A percentile compares a stretch with the other conserved stretches of the same genome.
phyloP scores from a whole-genome alignment of 768 basidiomycete species.

The Mycena latifolia region DNA sequence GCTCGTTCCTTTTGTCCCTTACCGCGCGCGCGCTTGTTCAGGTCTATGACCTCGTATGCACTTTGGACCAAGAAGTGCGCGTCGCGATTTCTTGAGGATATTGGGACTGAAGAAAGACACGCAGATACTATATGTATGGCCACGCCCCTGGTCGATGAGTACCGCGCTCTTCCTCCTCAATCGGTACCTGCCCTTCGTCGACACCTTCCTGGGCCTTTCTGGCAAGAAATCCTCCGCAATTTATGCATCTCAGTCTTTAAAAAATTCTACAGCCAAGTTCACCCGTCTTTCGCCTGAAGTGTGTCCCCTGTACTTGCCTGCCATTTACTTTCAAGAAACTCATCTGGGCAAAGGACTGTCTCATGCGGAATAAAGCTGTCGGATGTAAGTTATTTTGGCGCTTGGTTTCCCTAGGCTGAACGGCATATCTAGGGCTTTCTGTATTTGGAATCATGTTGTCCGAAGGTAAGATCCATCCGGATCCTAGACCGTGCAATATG shows the following conservation, averaged over 20 bases:
- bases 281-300: constrained; percentile 30
- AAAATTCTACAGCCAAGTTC: constrained; percentile 20
- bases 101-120: neutral
- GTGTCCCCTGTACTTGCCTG: neutral
- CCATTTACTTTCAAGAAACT: neutral
- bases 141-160: constrained; percentile 37
- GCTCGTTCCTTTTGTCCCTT: neutral
- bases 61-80: constrained; percentile 42
- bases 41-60: constrained; percentile 44
- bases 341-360: constrained; percentile 15
- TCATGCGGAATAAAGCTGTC: constrained; percentile 22
- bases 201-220: constrained; percentile 40
- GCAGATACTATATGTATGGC: constrained; percentile 44
- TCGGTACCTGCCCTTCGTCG: constrained; percentile 48
- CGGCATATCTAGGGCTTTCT: constrained; percentile 45
- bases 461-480: constrained; percentile 44
- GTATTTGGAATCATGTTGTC: constrained; percentile 51
- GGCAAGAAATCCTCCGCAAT: constrained; percentile 15
- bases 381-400: constrained; percentile 18
- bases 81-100: neutral
- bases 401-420: constrained; percentile 36
- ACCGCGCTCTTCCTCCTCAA: constrained; percentile 44
- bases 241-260: neutral
- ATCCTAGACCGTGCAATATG: too few relatives aligned
- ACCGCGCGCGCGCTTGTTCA: too few relatives aligned